Evolutionary conservation across 257 asterid genomes (phyloP).

Genomic region (Nicotiana tabacum): DNA sequence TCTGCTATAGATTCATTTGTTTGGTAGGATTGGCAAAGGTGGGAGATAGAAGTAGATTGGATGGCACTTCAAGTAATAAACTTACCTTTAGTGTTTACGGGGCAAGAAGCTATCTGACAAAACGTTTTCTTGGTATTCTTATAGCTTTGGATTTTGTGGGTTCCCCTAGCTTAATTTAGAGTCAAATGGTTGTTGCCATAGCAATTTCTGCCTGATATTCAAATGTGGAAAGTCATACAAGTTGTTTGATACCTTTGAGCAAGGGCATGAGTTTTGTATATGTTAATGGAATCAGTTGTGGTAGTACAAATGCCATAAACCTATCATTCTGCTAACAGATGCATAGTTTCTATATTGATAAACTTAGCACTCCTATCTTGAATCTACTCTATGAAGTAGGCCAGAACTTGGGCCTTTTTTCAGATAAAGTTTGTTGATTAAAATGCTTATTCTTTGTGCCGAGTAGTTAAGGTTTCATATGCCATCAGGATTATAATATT

Average conservation of each 20-base stretch:
- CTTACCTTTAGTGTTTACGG: constrained; percentile 89
- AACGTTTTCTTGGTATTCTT: constrained; percentile 74
- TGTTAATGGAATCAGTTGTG: not conserved
- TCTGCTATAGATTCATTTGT: constrained; percentile 65
- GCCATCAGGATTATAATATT: constrained; percentile 63
- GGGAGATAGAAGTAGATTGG: constrained; percentile 99
- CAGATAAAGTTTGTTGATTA: not conserved
- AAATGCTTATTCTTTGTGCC: not conserved
- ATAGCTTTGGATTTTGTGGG: constrained; percentile 5
- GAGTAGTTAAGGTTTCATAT: not conserved
- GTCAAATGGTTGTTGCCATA: constrained; percentile 1
- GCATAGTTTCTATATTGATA: not conserved
- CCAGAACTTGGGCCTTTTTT: not conserved
- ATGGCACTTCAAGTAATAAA: constrained; percentile 97
- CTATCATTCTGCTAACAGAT: not conserved
- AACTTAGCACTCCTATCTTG: not conserved
- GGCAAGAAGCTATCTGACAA: constrained; percentile 93
- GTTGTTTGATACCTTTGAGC: not conserved
- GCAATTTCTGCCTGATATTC: not conserved
- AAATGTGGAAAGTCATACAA: not conserved
- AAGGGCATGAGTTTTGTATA: not conserved
- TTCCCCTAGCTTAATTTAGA: not conserved
- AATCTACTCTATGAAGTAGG: not conserved
- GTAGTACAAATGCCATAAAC: not conserved
- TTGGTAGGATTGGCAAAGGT: constrained; percentile 99